A percentile compares a stretch with the other conserved stretches of the same genome.
Evolutionary conservation across 768 basidiomycete species (phyloP).

Genomic region (Gymnopilus junonius): DNA sequence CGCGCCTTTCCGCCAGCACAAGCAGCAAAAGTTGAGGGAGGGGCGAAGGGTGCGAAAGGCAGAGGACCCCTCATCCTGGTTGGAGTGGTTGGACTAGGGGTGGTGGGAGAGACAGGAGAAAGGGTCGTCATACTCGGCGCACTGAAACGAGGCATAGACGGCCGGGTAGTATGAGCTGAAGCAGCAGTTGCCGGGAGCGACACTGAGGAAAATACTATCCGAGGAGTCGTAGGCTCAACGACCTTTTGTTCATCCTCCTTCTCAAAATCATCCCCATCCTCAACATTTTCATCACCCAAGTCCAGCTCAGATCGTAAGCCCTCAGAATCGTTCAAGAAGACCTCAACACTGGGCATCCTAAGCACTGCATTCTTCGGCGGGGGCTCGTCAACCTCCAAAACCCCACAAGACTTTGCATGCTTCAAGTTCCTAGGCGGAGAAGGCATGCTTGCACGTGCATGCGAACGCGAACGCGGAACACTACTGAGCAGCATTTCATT

Average conservation of each 20-base stretch:
- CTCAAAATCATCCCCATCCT: neutral
- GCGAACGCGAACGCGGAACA: neutral
- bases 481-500: constrained; percentile 22
- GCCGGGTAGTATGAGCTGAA: neutral
- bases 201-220: neutral
- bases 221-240: neutral
- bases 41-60: neutral
- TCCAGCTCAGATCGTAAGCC: neutral
- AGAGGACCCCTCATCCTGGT: neutral
- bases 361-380: constrained; percentile 4
- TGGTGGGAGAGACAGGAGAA: neutral
- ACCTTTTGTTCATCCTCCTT: neutral
- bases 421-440: constrained; percentile 1
- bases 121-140: neutral
- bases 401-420: constrained; percentile 22
- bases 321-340: neutral
- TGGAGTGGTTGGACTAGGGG: neutral
- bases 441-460: neutral
- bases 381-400: constrained; percentile 15
- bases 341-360: constrained; percentile 10
- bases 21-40: neutral
- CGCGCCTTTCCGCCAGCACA: neutral
- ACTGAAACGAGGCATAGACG: neutral
- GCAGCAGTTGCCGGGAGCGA: neutral
- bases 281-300: neutral